Evolutionary conservation across 1,284 basidiomycete genomes (phyloP).

Genomic region (Ustilago loliicola): DNA sequence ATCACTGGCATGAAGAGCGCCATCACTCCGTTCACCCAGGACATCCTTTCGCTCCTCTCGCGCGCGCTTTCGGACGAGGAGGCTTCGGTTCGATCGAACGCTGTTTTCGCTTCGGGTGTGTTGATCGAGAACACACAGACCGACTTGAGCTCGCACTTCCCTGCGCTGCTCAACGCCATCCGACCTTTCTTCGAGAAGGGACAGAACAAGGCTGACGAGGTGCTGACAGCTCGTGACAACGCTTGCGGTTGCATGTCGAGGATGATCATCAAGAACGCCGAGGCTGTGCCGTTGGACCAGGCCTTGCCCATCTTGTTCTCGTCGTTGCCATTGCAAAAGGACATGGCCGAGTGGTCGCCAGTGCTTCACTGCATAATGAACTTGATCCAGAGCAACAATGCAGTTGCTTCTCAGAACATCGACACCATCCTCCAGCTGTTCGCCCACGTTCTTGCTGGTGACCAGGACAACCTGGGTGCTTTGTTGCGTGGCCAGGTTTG

Average conservation of each 20-base stretch:
- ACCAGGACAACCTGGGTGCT: slow-evolving; percentile 64
- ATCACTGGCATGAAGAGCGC: slow-evolving; percentile 90
- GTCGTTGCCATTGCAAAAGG: slow-evolving; percentile 87
- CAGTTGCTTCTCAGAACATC: slow-evolving; percentile 79
- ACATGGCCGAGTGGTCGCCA: slow-evolving; percentile 78
- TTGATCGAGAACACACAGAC: slow-evolving; percentile 87
- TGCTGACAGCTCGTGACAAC: slow-evolving; percentile 92
- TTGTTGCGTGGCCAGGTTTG: slow-evolving; percentile 72
- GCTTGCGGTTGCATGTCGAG: slow-evolving; percentile 92
- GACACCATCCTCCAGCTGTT: slow-evolving; percentile 87
- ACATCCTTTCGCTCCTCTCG: slow-evolving; percentile 71
- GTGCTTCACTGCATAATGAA: slow-evolving; percentile 91
- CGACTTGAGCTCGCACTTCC: slow-evolving; percentile 87
- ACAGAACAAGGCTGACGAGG: slow-evolving; percentile 75
- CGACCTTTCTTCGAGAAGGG: slow-evolving; percentile 83
- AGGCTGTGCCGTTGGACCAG: slow-evolving; percentile 85
- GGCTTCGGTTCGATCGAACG: slow-evolving; percentile 93
- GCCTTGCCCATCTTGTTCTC: slow-evolving; percentile 87
- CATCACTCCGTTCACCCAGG: slow-evolving; percentile 84
- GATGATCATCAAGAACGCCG: slow-evolving; percentile 85
- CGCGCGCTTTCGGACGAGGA: slow-evolving; percentile 85
- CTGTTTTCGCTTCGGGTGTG: slow-evolving; percentile 92
- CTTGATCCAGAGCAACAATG: slow-evolving; percentile 82
- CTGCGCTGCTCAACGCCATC: slow-evolving; percentile 82
- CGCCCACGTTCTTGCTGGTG: slow-evolving; percentile 79